Evolutionary conservation across 75 land plant species (phyloP), one percentile per base, ranked within the genome.

Genomic region (Ceratopteris richardii): DNA sequence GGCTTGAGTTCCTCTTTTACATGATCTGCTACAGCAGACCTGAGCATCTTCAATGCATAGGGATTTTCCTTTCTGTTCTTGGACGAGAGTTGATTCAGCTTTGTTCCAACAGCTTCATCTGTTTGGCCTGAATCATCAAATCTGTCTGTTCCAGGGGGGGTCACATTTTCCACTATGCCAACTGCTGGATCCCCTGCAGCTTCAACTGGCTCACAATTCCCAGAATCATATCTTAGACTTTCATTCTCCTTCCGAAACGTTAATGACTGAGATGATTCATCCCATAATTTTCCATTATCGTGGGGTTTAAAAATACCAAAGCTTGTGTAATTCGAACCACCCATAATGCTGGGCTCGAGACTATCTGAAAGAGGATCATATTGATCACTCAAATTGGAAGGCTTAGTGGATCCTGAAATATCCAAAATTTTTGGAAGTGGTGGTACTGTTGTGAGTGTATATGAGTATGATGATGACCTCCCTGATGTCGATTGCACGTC

Each of bases 291-390:
- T 17, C 21, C 48, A n/a, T 20, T 14, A 46, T 17, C 48, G 17
- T 3, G 9, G 9, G 37, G 37, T 9, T 33, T 33, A 33, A n/a
- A n/a, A n/a, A n/a, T n/a, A n/a, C n/a, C n/a, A n/a, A n/a, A n/a
- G n/a, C 37, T 46, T 5, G 48, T 31, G 1, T 40, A 26, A 19
- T 65, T 44, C 11, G 40, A 39, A 0, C 29, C 0, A 23, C 60
- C 43, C 10, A 28, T 1, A 11, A 28, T 2, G 23, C 28, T 14
- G 1, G 71, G 77, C 17, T 86, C 86, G 54, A 86, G 80, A 62
- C 83, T 80, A 50, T 86, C 90, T 69, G 63, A 62, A 43, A 83
- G 44, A 48, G 90, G 86, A 65, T 86, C 90, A 67, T 86, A 83
- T 30, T 80, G 83, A 19, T 75, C 71, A 39, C 76, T 69, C 40